phyloP scores from a whole-genome alignment of 2,329 filamentous ascomycete species.

The Aspergillus felis region DNA sequence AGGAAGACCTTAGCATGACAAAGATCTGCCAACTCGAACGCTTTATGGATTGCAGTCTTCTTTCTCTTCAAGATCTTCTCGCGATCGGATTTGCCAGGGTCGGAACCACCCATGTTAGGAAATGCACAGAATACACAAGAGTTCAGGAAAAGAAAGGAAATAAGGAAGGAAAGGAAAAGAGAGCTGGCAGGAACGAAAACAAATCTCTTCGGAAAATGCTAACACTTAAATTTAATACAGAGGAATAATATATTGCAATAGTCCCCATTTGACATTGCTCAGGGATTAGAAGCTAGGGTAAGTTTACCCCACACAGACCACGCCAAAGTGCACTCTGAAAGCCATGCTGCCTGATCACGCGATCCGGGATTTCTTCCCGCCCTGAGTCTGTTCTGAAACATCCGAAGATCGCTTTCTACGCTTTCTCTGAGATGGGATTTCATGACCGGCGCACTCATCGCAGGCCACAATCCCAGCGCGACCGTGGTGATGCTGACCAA shows the following conservation, averaged over 20 bases:
- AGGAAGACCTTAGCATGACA: constrained; percentile 7
- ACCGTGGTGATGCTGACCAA: constrained; percentile 14
- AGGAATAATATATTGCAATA: neutral
- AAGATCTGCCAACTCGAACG: constrained; percentile 4
- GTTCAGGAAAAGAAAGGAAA: neutral
- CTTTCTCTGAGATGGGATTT: neutral
- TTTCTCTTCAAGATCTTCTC: neutral
- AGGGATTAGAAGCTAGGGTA: neutral
- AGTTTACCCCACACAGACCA: neutral
- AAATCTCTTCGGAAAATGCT: neutral
- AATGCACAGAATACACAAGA: neutral
- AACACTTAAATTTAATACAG: neutral
- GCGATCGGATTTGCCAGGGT: neutral
- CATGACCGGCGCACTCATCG: constrained; percentile 5
- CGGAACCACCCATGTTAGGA: neutral
- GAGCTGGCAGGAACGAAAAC: neutral
- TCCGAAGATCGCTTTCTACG: neutral
- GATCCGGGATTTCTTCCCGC: neutral
- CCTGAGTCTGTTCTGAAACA: neutral
- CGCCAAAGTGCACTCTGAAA: neutral
- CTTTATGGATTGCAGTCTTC: constrained; percentile 1
- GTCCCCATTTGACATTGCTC: neutral
- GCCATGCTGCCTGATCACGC: neutral
- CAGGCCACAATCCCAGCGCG: constrained; percentile 7
- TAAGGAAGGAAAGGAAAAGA: neutral